Conservation (phyloP, 192 early-diverging fungal genomes). For the Umbelopsis ramanniana region DNA sequence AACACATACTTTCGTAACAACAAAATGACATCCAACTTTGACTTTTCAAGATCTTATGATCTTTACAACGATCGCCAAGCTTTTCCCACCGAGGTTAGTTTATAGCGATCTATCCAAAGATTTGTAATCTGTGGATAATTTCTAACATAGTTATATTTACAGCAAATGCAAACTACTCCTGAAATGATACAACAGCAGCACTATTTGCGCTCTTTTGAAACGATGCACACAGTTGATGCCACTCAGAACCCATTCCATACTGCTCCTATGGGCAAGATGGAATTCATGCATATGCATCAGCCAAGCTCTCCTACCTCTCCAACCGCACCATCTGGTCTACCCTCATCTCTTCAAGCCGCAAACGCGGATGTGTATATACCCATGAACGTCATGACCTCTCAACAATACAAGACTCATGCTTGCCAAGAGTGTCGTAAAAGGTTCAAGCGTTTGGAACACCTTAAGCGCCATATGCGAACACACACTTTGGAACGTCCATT, state of each 20-base stretch:
- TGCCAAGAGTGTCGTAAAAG: slow-evolving; percentile 50
- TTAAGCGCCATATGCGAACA: slow-evolving; percentile 73
- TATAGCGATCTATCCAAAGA: not conserved
- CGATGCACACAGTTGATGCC: not conserved
- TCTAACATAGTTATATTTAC: not conserved
- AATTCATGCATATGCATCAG: slow-evolving; percentile 13
- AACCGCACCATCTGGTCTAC: not conserved
- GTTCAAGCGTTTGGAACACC: slow-evolving; percentile 81
- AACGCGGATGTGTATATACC: slow-evolving; percentile 13
- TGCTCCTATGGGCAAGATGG: slow-evolving; percentile 9
- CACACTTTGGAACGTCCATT: slow-evolving; percentile 72
- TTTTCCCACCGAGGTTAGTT: slow-evolving; percentile 17
- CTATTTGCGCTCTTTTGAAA: slow-evolving; percentile 11
- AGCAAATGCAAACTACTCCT: slow-evolving; percentile 19
- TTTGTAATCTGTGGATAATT: not conserved
- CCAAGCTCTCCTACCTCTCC: slow-evolving; percentile 12
- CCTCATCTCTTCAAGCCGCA: not conserved
- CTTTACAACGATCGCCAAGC: slow-evolving; percentile 13
- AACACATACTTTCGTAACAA: slow-evolving; percentile 9
- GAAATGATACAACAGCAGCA: slow-evolving; percentile 22
- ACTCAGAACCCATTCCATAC: slow-evolving; percentile 4
- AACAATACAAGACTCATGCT: slow-evolving; percentile 39
- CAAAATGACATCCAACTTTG: slow-evolving; percentile 16
- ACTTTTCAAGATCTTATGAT: slow-evolving; percentile 10
- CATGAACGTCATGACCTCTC: slow-evolving; percentile 14